Evolutionary conservation across 1,284 basidiomycete genomes (phyloP).

Genomic region (Cutaneotrichosporon sp.): DNA sequence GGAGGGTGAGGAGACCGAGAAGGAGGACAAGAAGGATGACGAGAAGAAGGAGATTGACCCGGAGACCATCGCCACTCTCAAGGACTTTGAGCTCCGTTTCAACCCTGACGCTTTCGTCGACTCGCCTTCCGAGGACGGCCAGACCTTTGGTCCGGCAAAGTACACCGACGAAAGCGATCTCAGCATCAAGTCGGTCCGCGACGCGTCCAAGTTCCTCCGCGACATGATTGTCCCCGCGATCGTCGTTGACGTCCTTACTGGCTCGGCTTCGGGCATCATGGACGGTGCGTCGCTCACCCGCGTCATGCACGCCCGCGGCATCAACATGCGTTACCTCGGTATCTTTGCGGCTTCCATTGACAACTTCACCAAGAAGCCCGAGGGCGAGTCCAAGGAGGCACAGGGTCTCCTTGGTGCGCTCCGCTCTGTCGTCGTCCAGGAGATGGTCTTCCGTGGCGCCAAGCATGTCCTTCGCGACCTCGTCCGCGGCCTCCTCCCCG

Average conservation of each 20-base stretch:
- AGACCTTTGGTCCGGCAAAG: constrained; percentile 31
- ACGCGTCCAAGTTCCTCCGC: constrained; percentile 57
- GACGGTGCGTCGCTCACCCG: constrained; percentile 58
- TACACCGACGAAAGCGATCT: constrained; percentile 57
- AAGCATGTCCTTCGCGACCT: constrained; percentile 58
- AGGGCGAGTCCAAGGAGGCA: constrained; percentile 34
- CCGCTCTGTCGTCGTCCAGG: constrained; percentile 54
- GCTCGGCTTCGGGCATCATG: constrained; percentile 54
- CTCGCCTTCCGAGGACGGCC: constrained; percentile 22
- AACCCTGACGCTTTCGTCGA: constrained; percentile 63
- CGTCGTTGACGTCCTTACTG: constrained; percentile 57
- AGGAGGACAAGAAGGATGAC: constrained; percentile 17
- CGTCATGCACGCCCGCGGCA: constrained; percentile 58
- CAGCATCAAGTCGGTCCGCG: constrained; percentile 58
- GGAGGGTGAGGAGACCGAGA: constrained; percentile 28
- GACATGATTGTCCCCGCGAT: constrained; percentile 55
- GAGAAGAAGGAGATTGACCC: constrained; percentile 29
- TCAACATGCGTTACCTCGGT: constrained; percentile 63
- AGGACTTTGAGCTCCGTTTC: constrained; percentile 58
- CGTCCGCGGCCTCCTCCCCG: constrained; percentile 47
- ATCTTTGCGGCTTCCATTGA: constrained; percentile 53
- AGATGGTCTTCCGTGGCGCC: constrained; percentile 60
- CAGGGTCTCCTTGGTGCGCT: constrained; percentile 47
- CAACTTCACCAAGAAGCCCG: constrained; percentile 48
- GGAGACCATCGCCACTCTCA: constrained; percentile 32